phyloP scores from a whole-genome alignment of 2,329 filamentous ascomycete genomes.

The Exophiala calicioides region DNA sequence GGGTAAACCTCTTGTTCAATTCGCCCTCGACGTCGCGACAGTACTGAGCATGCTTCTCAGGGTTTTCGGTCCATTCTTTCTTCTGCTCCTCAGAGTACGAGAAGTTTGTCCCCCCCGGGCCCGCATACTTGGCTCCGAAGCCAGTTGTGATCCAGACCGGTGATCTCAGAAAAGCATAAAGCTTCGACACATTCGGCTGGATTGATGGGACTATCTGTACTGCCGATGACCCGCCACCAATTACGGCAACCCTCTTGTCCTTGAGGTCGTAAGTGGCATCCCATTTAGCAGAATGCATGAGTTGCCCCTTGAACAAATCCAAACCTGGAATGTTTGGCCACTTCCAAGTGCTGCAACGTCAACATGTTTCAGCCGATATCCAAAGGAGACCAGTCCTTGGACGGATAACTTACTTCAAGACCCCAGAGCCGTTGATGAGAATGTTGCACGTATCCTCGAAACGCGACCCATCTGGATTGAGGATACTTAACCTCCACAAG shows the following conservation, averaged over 20 bases:
- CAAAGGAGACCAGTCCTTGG: slow-evolving; percentile 51
- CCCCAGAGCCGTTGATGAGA: slow-evolving; percentile 46
- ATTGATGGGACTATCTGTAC: slow-evolving; percentile 8
- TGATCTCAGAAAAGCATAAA: slow-evolving; percentile 15
- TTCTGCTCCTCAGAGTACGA: slow-evolving; percentile 25
- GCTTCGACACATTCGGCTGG: neutral
- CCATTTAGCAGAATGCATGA: slow-evolving; percentile 61
- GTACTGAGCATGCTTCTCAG: slow-evolving; percentile 45
- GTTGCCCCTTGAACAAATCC: slow-evolving; percentile 53
- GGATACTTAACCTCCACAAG: slow-evolving; percentile 16
- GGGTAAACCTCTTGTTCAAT: slow-evolving; percentile 55
- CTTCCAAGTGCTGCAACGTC: slow-evolving; percentile 50
- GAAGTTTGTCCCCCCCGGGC: slow-evolving; percentile 26
- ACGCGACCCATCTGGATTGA: slow-evolving; percentile 13
- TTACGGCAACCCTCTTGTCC: slow-evolving; percentile 2
- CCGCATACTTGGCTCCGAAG: slow-evolving; percentile 28
- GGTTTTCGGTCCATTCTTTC: slow-evolving; percentile 43
- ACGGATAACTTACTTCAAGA: slow-evolving; percentile 35
- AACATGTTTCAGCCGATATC: slow-evolving; percentile 60
- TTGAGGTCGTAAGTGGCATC: slow-evolving; percentile 33
- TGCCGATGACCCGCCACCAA: slow-evolving; percentile 1
- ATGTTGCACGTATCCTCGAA: slow-evolving; percentile 25
- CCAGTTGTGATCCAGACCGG: slow-evolving; percentile 30
- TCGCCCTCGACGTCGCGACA: slow-evolving; percentile 52
- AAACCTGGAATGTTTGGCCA: slow-evolving; percentile 57